phyloP scores from a whole-genome alignment of 1,139 yeast genomes.

The Casaregolazyma suthepensis region DNA sequence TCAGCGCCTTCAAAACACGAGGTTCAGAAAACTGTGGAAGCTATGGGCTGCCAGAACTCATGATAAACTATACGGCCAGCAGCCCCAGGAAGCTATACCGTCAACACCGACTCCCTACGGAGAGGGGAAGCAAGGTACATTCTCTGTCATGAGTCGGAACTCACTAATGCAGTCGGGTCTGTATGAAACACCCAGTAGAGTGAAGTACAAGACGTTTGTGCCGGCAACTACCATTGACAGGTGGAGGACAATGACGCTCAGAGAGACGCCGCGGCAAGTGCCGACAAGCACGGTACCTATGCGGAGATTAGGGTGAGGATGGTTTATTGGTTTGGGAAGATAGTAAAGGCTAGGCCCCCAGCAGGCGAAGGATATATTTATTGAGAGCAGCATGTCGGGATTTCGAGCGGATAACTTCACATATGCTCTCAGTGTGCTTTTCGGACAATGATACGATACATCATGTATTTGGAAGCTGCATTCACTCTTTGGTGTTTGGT shows the following conservation, averaged over 20 bases:
- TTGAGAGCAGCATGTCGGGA: no score
- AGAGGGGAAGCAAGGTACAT: not conserved
- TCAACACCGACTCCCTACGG: conserved; percentile 3
- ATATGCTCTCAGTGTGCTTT: no score
- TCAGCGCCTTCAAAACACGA: conserved; percentile 15
- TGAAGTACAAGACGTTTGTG: conserved; percentile 13
- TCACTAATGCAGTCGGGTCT: conserved; percentile 3
- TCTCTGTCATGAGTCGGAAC: not conserved
- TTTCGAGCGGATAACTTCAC: no score
- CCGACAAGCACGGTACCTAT: not conserved
- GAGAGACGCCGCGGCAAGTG: not conserved
- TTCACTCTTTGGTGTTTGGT: no score
- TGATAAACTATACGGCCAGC: conserved; percentile 5
- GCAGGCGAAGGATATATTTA: no score
- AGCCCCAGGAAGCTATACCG: not conserved
- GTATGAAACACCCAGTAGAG: conserved; percentile 20
- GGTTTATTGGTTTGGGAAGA: not conserved
- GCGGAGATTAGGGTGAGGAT: not conserved
- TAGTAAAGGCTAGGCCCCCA: no score
- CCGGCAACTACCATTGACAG: conserved; percentile 22
- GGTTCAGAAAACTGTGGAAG: conserved; percentile 22
- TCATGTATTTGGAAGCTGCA: no score
- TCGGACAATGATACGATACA: no score
- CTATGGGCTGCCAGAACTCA: conserved; percentile 21
- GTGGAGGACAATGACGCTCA: conserved; percentile 17